phyloP scores from a whole-genome alignment of 2,329 filamentous ascomycete genomes.

The Calonectria fujianensis region DNA sequence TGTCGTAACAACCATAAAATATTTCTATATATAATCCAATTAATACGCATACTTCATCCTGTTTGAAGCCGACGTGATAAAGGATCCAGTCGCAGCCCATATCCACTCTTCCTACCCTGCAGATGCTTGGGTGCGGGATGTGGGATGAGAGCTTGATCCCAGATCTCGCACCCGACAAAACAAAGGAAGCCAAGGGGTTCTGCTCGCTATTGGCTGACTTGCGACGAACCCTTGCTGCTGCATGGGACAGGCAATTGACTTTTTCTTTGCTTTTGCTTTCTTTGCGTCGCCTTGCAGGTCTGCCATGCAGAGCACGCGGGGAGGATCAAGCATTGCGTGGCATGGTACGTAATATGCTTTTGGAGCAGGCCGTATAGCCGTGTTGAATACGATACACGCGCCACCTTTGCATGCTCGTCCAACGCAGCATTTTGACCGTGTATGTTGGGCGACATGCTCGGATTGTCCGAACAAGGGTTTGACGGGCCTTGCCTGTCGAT shows the following conservation, averaged over 20 bases:
- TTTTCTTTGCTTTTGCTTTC: neutral
- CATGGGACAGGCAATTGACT: neutral
- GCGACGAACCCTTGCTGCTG: neutral
- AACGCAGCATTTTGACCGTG: neutral
- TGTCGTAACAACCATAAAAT: neutral
- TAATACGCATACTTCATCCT: neutral
- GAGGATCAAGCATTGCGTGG: constrained; percentile 1
- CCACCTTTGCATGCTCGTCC: neutral
- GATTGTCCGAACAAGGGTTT: neutral
- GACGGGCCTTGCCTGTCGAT: neutral
- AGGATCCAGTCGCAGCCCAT: neutral
- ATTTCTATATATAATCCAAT: neutral
- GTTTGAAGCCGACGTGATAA: neutral
- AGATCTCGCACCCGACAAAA: neutral
- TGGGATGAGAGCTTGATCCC: neutral
- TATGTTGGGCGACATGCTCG: neutral
- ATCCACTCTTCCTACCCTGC: neutral
- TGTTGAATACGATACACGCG: neutral
- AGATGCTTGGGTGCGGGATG: neutral
- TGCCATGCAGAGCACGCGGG: neutral
- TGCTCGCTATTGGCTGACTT: neutral
- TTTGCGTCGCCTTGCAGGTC: neutral
- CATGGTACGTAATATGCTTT: constrained; percentile 22
- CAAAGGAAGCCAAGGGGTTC: neutral
- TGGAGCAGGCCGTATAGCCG: constrained; percentile 1